These are phyloP conservation scores for Nakaseomyces delphensis DNA, from an alignment of 1,139 yeast genomes.

Conservation along the genomic window DNA sequence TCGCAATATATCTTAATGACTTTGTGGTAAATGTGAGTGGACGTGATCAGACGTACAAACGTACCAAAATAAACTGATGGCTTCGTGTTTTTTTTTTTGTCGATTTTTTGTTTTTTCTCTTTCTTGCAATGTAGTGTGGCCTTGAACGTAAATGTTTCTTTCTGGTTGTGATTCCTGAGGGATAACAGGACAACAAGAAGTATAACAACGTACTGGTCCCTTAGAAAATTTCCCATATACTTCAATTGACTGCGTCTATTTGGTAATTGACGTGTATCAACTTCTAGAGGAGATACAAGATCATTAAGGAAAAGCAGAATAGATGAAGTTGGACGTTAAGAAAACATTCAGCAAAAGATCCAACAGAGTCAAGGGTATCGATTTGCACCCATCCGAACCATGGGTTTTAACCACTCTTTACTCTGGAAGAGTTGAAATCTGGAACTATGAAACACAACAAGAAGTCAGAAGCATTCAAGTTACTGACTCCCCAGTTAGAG, in stretches of 20 bases:
- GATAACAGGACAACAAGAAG: neutral
- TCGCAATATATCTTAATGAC: neutral
- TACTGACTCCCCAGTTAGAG: constrained; percentile 88
- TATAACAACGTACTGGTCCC: neutral
- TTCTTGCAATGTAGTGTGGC: too few species aligned
- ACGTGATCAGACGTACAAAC: neutral
- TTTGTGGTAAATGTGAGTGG: neutral
- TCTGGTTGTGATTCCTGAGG: constrained; percentile 4
- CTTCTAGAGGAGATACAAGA: neutral
- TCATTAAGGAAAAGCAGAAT: neutral
- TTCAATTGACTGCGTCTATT: neutral
- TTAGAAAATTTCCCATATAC: neutral
- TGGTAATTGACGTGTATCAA: constrained; percentile 1
- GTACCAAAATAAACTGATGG: neutral
- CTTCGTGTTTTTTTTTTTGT: constrained; percentile 2
- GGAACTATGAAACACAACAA: constrained; percentile 78
- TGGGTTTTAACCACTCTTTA: constrained; percentile 87
- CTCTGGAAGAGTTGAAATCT: constrained; percentile 75
- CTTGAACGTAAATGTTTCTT: too few species aligned
- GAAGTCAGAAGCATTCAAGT: constrained; percentile 71
- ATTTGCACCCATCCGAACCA: constrained; percentile 95
- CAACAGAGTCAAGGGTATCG: constrained; percentile 95
- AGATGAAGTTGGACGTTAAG: constrained; percentile 12
- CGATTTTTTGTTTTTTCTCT: neutral
- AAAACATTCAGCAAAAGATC: constrained; percentile 43